Evolutionary conservation across 2,329 filamentous ascomycete species (phyloP), one percentile per base, ranked within the genome.

Genomic region (Eurotiales sp.): DNA sequence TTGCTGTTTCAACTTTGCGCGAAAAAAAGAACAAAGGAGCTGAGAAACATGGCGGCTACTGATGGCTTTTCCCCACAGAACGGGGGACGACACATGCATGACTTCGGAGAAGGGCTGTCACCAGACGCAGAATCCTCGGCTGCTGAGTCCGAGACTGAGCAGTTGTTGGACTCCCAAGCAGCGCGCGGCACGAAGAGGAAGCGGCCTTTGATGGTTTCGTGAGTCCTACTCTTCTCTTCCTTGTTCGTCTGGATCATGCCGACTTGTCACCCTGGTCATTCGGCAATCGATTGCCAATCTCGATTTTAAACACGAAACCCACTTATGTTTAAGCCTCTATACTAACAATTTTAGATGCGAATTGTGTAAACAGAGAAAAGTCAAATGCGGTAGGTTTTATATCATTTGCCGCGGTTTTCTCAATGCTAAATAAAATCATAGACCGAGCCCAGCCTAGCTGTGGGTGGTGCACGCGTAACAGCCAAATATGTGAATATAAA

Each of bases 381-480:
- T 74, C 54, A 72, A 72, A 58, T 74, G 71, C 56, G 78, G 69
- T 72, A 67, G 43, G 66, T 59, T 27, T 43, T 21, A 8, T 5
- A 25, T 12, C 19, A 10, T 27, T 8, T 19, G 10, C 6, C 14
- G 10, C 25, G 40, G 22, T 48, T 23, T 30, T 32, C 10, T 37
- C 21, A 22, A 11, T n/a, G 21, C 25, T 37, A 7, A 15, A 7
- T 36, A 48, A 43, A 32, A 6, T 17, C 4, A n/a, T 52, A 70
- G 72, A 82, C 60, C 76, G 79, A 51, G 72, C 73, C 29, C 78
- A 81, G 59, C 79, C 79, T 2, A 77, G 78, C n/a, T 88, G 85
- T 67, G 84, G 84, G 19, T 88, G 85, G 85, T 88, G 85, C 64
- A 70, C 81, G 45, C 80, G 84, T 46, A 86, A 88, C 66, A 78